Base-by-base conservation (phyloP, 2,329 filamentous ascomycete genomes). In the Dryadomyces quercus-mongolicae region DNA sequence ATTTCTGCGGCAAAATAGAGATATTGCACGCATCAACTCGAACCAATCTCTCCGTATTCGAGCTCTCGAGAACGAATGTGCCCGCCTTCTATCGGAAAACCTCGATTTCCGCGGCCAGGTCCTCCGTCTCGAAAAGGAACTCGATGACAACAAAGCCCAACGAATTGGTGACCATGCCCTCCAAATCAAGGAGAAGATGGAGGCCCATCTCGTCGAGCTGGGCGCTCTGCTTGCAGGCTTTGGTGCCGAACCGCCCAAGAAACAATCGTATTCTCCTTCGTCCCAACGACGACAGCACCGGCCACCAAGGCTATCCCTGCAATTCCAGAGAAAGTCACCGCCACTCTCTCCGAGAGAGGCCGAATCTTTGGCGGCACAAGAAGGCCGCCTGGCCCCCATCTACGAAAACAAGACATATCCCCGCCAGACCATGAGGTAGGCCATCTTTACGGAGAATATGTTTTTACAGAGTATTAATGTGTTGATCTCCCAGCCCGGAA, bases 1-100 rank as follows among this genome's bases (percentile, higher is more conserved):
- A 65, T 88, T 91, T 65, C 74, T 91, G 62, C 80, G 88, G 54
- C 88, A 93, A 66, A 94, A 94, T 66, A 80, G 86, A 68, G 88
- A 93, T 63, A 85, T 93, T 59, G 87, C 87, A 58, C 82, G 84
- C 65, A 81, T 78, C 62, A 93, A 94, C 70, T 88, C 87, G 22
- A 77, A 79, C 51, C 86, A 91, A 66, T 86, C 85, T 36, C 74
- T 88, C 36, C 84, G 85, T 60, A 91, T 93, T 62, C 82, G 87
- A 57, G 80, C 76, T 59, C 76, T 93, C 56, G 87, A 92, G 64
- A 81, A 83, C 64, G 86, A 94, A 67, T 83, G 81, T 58, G 82
- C 85, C 44, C 81, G 82, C 50, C 77, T 91, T 59, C 74, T 91
- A 22, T 82, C 85, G n/a, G 86, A 93, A 61, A 93, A 93, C 64